A percentile compares a stretch with the other conserved stretches of the same genome.
These are phyloP conservation scores for Neoboletus brunneissimus DNA, from an alignment of 768 basidiomycete genomes.

Conservation along the genomic window DNA sequence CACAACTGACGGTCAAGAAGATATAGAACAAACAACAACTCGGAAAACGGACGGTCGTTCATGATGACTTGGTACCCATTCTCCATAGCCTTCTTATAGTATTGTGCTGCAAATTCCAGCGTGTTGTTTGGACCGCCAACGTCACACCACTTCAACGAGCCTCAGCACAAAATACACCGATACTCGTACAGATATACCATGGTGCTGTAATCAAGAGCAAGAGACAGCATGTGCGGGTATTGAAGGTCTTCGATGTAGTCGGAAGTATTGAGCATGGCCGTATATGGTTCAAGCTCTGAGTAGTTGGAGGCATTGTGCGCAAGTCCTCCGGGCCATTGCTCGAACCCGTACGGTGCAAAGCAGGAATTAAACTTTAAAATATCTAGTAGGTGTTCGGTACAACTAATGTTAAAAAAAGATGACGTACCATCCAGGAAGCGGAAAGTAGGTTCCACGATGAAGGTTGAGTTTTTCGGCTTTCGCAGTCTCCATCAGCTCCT, in stretches of 20 bases:
- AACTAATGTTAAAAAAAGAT: no score
- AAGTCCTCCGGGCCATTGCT: slow-evolving; percentile 49
- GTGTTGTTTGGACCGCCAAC: slow-evolving; percentile 51
- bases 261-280: slow-evolving; percentile 42
- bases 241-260: slow-evolving; percentile 53
- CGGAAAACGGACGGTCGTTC: slow-evolving; percentile 36
- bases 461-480: no score
- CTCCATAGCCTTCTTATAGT: slow-evolving; percentile 42
- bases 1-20: slow-evolving; percentile 33
- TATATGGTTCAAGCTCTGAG: slow-evolving; percentile 50
- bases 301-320: slow-evolving; percentile 49
- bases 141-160: slow-evolving; percentile 47
- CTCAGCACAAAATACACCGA: slow-evolving; percentile 9
- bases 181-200: slow-evolving; percentile 38
- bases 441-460: no score
- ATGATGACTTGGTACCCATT: slow-evolving; percentile 45
- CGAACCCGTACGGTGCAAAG: slow-evolving; percentile 44
- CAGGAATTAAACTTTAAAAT: slow-evolving; percentile 50
- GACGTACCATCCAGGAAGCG: no score
- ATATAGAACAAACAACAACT: neutral
- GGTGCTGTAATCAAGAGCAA: slow-evolving; percentile 39
- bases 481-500: no score
- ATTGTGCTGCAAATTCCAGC: slow-evolving; percentile 42
- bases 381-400: no score
- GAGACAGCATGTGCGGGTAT: slow-evolving; percentile 48